Percentiles rank a stretch among this genome's conserved stretches.
Conservation (phyloP, 306 rosid species). For the Lagenaria siceraria region DNA sequence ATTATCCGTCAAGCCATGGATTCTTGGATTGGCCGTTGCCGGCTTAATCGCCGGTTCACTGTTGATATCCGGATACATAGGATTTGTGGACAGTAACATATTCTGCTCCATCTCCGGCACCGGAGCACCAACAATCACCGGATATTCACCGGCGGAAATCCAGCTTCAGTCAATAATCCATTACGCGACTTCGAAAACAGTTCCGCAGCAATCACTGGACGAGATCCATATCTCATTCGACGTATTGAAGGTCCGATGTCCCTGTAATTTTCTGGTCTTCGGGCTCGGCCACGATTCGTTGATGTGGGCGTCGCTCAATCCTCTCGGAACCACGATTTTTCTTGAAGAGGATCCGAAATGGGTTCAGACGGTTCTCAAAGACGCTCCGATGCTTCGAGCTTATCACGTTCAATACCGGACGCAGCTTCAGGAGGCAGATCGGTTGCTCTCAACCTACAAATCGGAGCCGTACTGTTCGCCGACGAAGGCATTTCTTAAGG, state of each 20-base stretch:
- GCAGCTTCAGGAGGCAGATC: constrained; percentile 47
- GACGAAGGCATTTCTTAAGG: constrained; percentile 29
- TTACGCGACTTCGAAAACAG: constrained; percentile 65
- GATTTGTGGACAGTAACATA: constrained; percentile 12
- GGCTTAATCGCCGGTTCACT: constrained; percentile 38
- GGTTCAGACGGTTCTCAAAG: constrained; percentile 58
- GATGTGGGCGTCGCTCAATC: constrained; percentile 86
- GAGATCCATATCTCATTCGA: constrained; percentile 62
- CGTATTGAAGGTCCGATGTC: constrained; percentile 37
- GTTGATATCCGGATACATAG: constrained; percentile 21
- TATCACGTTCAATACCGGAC: constrained; percentile 52
- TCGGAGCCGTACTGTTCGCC: constrained; percentile 38
- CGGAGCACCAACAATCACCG: neutral
- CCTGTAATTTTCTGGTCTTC: constrained; percentile 67
- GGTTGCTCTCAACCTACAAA: constrained; percentile 25
- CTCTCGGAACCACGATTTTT: constrained; percentile 66
- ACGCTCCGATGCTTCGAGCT: constrained; percentile 51
- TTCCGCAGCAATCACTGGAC: constrained; percentile 55
- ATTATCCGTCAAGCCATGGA: constrained; percentile 18
- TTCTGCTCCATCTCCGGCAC: constrained; percentile 24
- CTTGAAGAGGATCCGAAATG: constrained; percentile 87
- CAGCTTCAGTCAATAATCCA: constrained; percentile 64
- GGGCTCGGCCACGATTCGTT: constrained; percentile 89
- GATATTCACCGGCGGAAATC: constrained; percentile 13
- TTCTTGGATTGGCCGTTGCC: constrained; percentile 22